These are phyloP conservation scores for Eurotiales sp. DNA, from an alignment of 2,329 filamentous ascomycete genomes.

Conservation along the genomic window DNA sequence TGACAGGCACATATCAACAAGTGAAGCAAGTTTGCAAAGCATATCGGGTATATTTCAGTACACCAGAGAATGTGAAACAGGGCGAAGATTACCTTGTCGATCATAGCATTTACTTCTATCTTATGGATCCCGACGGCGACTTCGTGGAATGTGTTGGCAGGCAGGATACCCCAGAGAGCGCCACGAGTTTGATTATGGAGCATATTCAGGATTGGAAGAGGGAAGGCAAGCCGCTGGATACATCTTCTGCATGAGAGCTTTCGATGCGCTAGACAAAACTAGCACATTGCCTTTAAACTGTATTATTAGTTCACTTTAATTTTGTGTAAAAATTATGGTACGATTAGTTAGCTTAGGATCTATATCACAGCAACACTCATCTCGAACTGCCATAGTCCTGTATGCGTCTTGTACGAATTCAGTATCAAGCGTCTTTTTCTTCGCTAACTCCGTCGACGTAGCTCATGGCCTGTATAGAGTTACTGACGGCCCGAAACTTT, in stretches of 20 bases:
- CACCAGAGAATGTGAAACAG: conserved; percentile 78
- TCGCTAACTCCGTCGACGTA: no score
- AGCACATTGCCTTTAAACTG: no score
- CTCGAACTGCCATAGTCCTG: no score
- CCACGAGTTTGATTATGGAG: conserved; percentile 74
- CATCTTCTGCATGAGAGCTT: no score
- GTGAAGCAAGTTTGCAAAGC: conserved; percentile 93
- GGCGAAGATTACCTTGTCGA: conserved; percentile 97
- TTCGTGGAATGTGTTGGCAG: conserved; percentile 96
- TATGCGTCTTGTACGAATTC: no score
- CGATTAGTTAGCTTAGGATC: conserved; percentile 23
- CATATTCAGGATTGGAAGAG: conserved; percentile 78
- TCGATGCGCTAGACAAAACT: no score
- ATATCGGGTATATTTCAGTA: conserved; percentile 96
- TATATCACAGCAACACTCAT: conserved; percentile 21
- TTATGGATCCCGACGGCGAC: conserved; percentile 98
- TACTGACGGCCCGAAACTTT: no score
- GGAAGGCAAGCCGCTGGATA: conserved; percentile 49
- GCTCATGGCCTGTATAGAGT: no score
- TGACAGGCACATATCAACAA: conserved; percentile 91
- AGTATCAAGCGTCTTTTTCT: no score
- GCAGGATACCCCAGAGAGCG: conserved; percentile 87
- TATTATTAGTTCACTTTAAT: background rate
- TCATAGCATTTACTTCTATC: conserved; percentile 98
- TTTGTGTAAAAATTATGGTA: background rate